Base-by-base conservation (phyloP, 768 basidiomycete species). In the Mycena indigotica region DNA sequence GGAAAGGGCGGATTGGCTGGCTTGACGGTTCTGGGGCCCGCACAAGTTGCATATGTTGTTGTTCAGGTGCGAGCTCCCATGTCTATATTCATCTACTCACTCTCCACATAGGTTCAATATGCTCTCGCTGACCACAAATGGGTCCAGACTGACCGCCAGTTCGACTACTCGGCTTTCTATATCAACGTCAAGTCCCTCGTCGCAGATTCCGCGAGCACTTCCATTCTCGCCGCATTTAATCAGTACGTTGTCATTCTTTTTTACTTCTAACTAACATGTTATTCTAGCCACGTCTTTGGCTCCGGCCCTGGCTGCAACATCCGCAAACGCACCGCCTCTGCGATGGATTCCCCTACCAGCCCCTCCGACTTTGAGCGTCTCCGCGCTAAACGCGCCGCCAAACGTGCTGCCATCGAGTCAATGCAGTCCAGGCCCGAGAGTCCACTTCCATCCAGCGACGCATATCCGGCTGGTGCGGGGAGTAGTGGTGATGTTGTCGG, bases 401-500 rank as follows among this genome's bases (percentile, higher is more conserved):
- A 38, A n/a, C 35, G 35, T n/a, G 74, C 82, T 55, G 72, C 80
- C 63, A 62, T 74, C 26, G 90, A 83, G n/a, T n/a, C n/a, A n/a
- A n/a, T n/a, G n/a, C n/a, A n/a, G n/a, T n/a, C n/a, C n/a, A n/a
- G n/a, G n/a, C n/a, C n/a, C n/a, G n/a, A n/a, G n/a, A n/a, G n/a
- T n/a, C n/a, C n/a, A n/a, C n/a, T n/a, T n/a, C n/a, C n/a, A n/a
- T n/a, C n/a, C n/a, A n/a, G n/a, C n/a, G n/a, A n/a, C n/a, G n/a
- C n/a, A n/a, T n/a, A n/a, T n/a, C n/a, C n/a, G n/a, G n/a, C n/a
- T n/a, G n/a, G n/a, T n/a, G n/a, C n/a, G n/a, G n/a, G n/a, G n/a
- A n/a, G n/a, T n/a, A n/a, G n/a, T n/a, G n/a, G n/a, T n/a, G n/a
- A n/a, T n/a, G n/a, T n/a, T n/a, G n/a, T n/a, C n/a, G n/a, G n/a